phyloP scores from a whole-genome alignment of 1,139 yeast species.

The Scheffersomyces parashehatae region DNA sequence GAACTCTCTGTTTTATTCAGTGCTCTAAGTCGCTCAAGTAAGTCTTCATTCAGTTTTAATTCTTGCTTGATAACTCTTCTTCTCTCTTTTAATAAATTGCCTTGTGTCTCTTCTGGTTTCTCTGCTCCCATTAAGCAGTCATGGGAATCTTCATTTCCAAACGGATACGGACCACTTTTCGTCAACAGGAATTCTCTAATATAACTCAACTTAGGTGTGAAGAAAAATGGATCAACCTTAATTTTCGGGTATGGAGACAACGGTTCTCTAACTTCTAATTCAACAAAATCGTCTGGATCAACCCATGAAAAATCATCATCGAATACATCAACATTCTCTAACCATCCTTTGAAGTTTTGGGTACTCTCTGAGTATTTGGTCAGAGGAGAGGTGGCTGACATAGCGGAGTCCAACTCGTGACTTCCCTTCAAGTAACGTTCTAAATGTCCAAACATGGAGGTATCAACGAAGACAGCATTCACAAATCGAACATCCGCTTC shows the following conservation, averaged over 20 bases:
- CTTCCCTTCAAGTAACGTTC: conserved; percentile 34
- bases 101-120: conserved; percentile 57
- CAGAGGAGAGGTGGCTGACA: background rate
- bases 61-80: conserved; percentile 46
- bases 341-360: conserved; percentile 10
- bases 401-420: background rate
- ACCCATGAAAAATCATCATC: conserved; percentile 67
- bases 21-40: conserved; percentile 13
- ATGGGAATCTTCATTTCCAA: conserved; percentile 70
- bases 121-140: conserved; percentile 62
- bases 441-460: conserved; percentile 48
- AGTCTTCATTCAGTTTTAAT: conserved; percentile 33
- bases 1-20: conserved; percentile 21
- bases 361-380: background rate
- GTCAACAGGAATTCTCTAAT: conserved; percentile 59
- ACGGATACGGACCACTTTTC: conserved; percentile 55
- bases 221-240: conserved; percentile 62
- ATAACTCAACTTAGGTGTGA: conserved; percentile 76
- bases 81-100: conserved; percentile 40
- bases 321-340: conserved; percentile 32
- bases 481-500: conserved; percentile 74
- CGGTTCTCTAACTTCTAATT: conserved; percentile 57
- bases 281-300: conserved; percentile 79
- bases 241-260: conserved; percentile 57
- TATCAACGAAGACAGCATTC: conserved; percentile 65